phyloP scores from a whole-genome alignment of 768 basidiomycete species.

The Clavulina sp. region DNA sequence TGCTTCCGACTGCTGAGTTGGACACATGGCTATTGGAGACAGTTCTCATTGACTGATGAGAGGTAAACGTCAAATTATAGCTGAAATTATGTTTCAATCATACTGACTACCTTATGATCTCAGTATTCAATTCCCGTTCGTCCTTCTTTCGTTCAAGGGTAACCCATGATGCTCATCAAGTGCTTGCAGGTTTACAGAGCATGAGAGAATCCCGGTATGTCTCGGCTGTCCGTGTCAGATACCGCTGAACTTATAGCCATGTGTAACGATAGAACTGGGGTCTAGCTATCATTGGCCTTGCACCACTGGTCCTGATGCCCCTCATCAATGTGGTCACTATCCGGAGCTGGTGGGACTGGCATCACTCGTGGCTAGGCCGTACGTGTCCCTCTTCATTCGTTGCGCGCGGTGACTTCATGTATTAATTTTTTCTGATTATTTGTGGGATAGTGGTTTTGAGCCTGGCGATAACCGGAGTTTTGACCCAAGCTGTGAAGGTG shows the following conservation, averaged over 20 bases:
- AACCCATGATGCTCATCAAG: conserved; percentile 14
- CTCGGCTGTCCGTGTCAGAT: conserved; percentile 8
- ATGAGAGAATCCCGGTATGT: conserved; percentile 63
- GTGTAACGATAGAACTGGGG: conserved; percentile 10
- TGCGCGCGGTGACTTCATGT: background rate
- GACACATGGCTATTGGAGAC: conserved; percentile 55
- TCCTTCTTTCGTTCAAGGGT: conserved; percentile 2
- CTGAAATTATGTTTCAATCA: conserved; percentile 11
- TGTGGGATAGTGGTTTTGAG: conserved; percentile 42
- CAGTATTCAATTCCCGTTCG: conserved; percentile 26
- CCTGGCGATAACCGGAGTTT: conserved; percentile 55
- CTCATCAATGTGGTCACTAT: conserved; percentile 53
- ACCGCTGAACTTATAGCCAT: conserved; percentile 7
- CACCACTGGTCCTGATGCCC: conserved; percentile 54
- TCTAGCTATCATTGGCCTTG: conserved; percentile 26
- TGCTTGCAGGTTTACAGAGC: conserved; percentile 37
- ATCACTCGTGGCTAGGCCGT: conserved; percentile 26
- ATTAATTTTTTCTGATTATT: background rate
- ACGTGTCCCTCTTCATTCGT: background rate
- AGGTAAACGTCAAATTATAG: background rate
- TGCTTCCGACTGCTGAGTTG: conserved; percentile 44
- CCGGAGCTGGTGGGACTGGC: conserved; percentile 80
- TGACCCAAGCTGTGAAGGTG: conserved; percentile 75
- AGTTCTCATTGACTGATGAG: conserved; percentile 60
- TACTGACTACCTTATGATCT: conserved; percentile 5